A percentile compares a stretch with the other conserved stretches of the same genome.
phyloP scores from a whole-genome alignment of 257 asterid genomes.

The Lantana camara region DNA sequence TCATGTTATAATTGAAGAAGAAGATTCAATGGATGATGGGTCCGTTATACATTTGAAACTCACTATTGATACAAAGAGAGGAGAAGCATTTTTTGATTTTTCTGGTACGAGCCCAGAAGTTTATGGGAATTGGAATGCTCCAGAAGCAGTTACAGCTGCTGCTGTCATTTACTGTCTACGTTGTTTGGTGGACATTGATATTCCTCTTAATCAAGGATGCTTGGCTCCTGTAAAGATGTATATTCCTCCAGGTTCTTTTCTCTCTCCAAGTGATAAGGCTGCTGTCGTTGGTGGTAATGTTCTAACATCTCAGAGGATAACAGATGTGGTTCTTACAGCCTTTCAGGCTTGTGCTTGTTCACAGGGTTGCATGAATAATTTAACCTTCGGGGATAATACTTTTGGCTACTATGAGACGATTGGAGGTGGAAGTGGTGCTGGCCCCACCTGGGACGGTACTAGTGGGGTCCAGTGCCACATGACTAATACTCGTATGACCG shows the following conservation, averaged over 20 bases:
- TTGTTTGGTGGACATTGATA: constrained; percentile 82
- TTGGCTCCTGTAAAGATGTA: constrained; percentile 82
- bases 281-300: constrained; percentile 98
- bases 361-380: constrained; percentile 95
- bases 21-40: constrained; percentile 96
- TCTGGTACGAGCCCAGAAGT: constrained; percentile 96
- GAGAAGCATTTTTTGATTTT: constrained; percentile 90
- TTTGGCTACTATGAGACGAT: constrained; percentile 95
- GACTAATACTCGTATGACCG: constrained; percentile 98
- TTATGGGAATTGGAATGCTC: constrained; percentile 98
- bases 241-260: constrained; percentile 83
- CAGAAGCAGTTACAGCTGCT: constrained; percentile 95
- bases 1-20: constrained; percentile 72
- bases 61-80: constrained; percentile 57
- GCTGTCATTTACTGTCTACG: constrained; percentile 95
- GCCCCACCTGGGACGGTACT: constrained; percentile 89
- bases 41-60: constrained; percentile 82
- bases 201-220: constrained; percentile 97
- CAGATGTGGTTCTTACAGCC: constrained; percentile 91
- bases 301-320: constrained; percentile 86
- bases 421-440: constrained; percentile 96
- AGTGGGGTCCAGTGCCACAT: constrained; percentile 98
- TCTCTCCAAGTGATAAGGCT: constrained; percentile 89
- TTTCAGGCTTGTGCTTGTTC: constrained; percentile 95
- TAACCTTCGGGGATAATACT: constrained; percentile 84